Evolutionary conservation across 2,329 filamentous ascomycete genomes (phyloP), one percentile per base, ranked within the genome.

Genomic region (Leptographium flavum): DNA sequence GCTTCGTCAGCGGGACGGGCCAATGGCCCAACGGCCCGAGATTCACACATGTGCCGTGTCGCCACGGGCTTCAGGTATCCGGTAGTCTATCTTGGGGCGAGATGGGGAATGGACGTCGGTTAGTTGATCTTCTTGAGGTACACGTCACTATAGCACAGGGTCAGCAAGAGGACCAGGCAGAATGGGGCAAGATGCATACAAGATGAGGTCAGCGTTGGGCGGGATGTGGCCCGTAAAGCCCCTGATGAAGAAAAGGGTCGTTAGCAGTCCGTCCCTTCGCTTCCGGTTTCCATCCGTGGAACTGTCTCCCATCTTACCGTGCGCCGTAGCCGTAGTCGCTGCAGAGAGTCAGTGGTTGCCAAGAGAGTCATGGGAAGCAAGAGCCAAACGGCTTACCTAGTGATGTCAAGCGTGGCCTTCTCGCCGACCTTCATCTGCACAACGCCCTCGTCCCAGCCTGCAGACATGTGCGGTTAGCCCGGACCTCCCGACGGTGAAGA

Each of bases 401-500:
- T 74, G 60, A 96, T 95, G 54, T 80, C 82, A 52, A 98, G 72
- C 43, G 77, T 84, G 45, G 87, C 81, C 70, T 85, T 90, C 74
- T 96, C 90, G 61, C 90, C 88, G 48, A 94, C 70, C 60, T 81
- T 81, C 90, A 98, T 95, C 59, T 77, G 70, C 42, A 70, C 67
- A 44, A 96, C 87, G 53, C 83, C 88, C 66, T 94, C 80, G 58
- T 87, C 87, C 87, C 77, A 93, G 55, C 78, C 84, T 87, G 53
- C 36, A 40, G 53, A 48, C n/a, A n/a, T n/a, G n/a, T n/a, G n/a
- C n/a, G 31, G 25, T 38, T 33, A 48, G 35, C 42, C 32, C 21
- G 23, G n/a, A 38, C 30, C 15, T 22, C 11, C 33, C 5, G 5
- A 2, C 27, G 27, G 27, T 2, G 27, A 14, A 17, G 14, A 36